Evolutionary conservation across 805 yeast genomes (phyloP).

Genomic region (Metschnikowia koreensis): DNA sequence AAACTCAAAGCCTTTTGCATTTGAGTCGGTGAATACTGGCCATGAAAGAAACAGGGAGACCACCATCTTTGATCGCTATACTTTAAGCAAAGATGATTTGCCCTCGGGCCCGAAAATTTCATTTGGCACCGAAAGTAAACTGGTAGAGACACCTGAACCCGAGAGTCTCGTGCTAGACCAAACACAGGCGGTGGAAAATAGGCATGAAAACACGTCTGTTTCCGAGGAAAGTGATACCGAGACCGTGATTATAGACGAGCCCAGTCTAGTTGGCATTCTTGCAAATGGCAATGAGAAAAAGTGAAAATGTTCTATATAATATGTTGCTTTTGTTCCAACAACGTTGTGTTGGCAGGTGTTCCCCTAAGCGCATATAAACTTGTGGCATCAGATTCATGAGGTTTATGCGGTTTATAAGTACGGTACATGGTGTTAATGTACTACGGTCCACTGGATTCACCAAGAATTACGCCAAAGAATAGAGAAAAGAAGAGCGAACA

Average conservation of each 20-base stretch:
- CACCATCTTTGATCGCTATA: constrained; percentile 15
- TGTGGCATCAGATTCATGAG: too few species aligned
- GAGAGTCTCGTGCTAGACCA: neutral
- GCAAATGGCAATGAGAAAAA: neutral
- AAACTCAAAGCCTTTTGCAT: constrained; percentile 2
- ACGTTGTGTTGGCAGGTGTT: too few species aligned
- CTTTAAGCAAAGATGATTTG: constrained; percentile 15
- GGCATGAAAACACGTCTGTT: neutral
- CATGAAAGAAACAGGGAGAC: constrained; percentile 4
- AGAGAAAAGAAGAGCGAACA: too few species aligned
- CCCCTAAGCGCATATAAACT: too few species aligned
- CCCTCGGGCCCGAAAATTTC: constrained; percentile 8
- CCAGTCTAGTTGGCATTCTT: constrained; percentile 2
- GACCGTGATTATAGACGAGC: constrained; percentile 17
- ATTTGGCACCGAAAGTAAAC: neutral
- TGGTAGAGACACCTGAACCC: neutral
- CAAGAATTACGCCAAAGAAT: too few species aligned
- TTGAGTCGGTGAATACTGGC: constrained; percentile 3
- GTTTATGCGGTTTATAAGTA: too few species aligned
- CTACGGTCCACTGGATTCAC: too few species aligned
- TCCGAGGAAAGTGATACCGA: constrained; percentile 18
- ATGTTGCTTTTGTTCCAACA: neutral
- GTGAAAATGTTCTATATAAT: neutral
- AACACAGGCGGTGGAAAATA: neutral
- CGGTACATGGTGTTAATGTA: too few species aligned